Evolutionary conservation across 805 yeast species (phyloP), one percentile per base, ranked within the genome.

Genomic region (Kuraishia borneana): DNA sequence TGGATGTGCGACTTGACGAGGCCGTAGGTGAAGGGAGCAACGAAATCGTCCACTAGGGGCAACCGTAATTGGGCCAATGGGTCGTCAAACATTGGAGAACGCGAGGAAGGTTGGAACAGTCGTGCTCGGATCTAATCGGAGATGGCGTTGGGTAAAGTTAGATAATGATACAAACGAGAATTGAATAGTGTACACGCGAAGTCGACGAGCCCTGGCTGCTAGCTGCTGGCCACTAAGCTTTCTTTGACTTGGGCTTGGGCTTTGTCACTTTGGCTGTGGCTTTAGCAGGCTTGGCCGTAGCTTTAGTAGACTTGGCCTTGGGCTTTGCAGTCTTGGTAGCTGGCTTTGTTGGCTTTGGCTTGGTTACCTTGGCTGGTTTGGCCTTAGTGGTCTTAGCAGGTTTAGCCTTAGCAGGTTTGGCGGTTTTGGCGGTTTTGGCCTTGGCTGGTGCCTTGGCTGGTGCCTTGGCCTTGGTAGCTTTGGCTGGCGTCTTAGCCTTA

Each of bases 1-100:
- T 58, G 63, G 38, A 58, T 47, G 39, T 44, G 67, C 32, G 29
- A 42, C 32, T 32, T 43, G 26, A 53, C 34, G 3, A 40, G 36
- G 30, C 47, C 50, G 26, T 36, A 26, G 21, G 38, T 36, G 10
- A 44, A 40, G 9, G 54, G 55, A 13, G 37, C 37, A 27, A 61
- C 19, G 33, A 32, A 22, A 2, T 30, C 19, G 16, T 41, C 40
- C 4, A 42, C 38, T 19, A 29, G 34, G 10, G 58, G 57, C 10
- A 46, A 16, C 31, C 42, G 10, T 28, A 38, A 18, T 5, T 31
- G 30, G 4, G 20, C 38, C 34, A 53, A 21, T 1, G 57, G 58
- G 26, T 45, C 51, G 6, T 46, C 42, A 36, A 47, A 51, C 34
- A n/a, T n/a, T n/a, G n/a, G n/a, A n/a, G n/a, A n/a, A n/a, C n/a